Percentiles rank a stretch among this genome's conserved stretches.
Conservation (phyloP, 352 stramenopile species). For the Blastocystis sp. region DNA sequence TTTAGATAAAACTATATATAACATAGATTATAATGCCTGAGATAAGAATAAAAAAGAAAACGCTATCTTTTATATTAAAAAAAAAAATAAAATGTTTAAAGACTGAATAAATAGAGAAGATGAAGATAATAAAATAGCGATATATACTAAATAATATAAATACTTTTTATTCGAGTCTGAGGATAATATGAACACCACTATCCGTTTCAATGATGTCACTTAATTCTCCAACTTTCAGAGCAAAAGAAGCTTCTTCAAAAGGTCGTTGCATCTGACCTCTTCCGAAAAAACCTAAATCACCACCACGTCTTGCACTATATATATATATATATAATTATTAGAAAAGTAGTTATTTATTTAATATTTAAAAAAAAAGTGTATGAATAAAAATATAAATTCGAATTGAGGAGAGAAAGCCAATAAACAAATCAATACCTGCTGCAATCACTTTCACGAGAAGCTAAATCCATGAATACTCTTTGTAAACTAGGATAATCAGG, state of each 20-base stretch:
- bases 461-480: slow-evolving; percentile 44
- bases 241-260: slow-evolving; percentile 70
- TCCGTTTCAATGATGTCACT: slow-evolving; percentile 78
- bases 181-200: slow-evolving; percentile 83
- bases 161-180: slow-evolving; percentile 58
- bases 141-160: too few species aligned
- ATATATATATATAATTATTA: neutral
- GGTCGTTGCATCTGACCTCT: slow-evolving; percentile 69
- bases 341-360: slow-evolving; percentile 46
- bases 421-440: slow-evolving; percentile 48
- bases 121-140: too few species aligned
- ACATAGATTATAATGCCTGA: too few species aligned
- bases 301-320: slow-evolving; percentile 58
- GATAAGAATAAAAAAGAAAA: too few species aligned
- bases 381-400: slow-evolving; percentile 31
- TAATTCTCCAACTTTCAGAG: slow-evolving; percentile 70
- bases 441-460: slow-evolving; percentile 63
- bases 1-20: too few species aligned
- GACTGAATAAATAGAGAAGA: too few species aligned
- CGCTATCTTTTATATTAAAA: too few species aligned
- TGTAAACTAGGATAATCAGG: neutral
- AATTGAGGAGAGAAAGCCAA: neutral
- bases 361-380: neutral
- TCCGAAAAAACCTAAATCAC: slow-evolving; percentile 63
- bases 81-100: too few species aligned